Evolutionary conservation across 495 filamentous ascomycete species (phyloP).

Genomic region (Talaromyces wortmannii): DNA sequence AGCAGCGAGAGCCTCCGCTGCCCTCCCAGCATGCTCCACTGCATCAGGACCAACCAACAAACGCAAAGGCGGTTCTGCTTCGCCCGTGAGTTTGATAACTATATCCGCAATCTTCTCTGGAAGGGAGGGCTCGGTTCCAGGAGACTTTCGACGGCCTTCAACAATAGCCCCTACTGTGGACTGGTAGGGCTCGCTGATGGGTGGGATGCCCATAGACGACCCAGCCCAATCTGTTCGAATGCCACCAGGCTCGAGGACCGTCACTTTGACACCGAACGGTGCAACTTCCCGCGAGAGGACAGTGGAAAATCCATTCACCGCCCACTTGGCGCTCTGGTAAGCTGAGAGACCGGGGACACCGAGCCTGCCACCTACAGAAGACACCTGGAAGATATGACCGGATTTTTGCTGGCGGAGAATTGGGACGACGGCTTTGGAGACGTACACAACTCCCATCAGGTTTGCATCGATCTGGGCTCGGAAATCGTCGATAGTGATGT

Average conservation of each 20-base stretch:
- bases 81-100: slow-evolving; percentile 9
- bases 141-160: no score
- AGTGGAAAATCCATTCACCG: slow-evolving; percentile 19
- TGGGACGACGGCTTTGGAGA: slow-evolving; percentile 32
- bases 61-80: slow-evolving; percentile 14
- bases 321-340: slow-evolving; percentile 11
- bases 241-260: slow-evolving; percentile 15
- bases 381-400: slow-evolving; percentile 20
- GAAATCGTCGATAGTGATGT: slow-evolving; percentile 26
- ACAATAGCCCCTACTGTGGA: no score
- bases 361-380: slow-evolving; percentile 32
- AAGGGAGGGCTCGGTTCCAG: background rate
- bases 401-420: slow-evolving; percentile 29
- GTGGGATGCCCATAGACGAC: background rate
- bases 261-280: slow-evolving; percentile 9
- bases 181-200: no score
- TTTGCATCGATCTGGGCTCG: slow-evolving; percentile 37
- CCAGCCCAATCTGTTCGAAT: slow-evolving; percentile 14
- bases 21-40: slow-evolving; percentile 11
- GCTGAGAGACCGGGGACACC: slow-evolving; percentile 8
- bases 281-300: slow-evolving; percentile 11
- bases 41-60: slow-evolving; percentile 20
- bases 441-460: slow-evolving; percentile 35
- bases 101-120: slow-evolving; percentile 19
- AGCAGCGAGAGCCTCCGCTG: slow-evolving; percentile 8